Percentiles rank a stretch among this genome's conserved stretches.
These are phyloP conservation scores for Phytophthora citricola DNA, from an alignment of 352 stramenopile genomes.

Conservation along the genomic window DNA sequence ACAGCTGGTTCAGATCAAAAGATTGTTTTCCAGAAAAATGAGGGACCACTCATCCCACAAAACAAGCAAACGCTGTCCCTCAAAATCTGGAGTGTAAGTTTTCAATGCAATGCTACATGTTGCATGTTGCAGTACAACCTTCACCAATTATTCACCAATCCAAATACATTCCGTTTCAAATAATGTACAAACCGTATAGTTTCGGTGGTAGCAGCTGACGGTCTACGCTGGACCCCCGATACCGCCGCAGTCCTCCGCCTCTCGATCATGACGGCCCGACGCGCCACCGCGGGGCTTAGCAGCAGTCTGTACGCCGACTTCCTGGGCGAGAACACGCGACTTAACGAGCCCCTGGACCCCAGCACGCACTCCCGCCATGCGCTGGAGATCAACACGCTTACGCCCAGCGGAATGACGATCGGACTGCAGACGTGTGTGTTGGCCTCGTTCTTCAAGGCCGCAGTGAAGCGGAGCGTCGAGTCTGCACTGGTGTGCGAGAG, in stretches of 20 bases:
- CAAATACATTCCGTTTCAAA: neutral
- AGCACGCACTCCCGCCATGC: conserved; percentile 56
- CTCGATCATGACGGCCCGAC: conserved; percentile 28
- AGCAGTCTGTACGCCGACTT: conserved; percentile 79
- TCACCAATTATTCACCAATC: too few species aligned
- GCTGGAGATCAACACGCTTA: conserved; percentile 58
- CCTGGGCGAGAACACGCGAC: conserved; percentile 53
- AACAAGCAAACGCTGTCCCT: too few species aligned
- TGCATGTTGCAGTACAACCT: neutral
- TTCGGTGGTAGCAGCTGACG: conserved; percentile 9
- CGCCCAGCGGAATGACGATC: conserved; percentile 58
- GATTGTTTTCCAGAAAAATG: too few species aligned
- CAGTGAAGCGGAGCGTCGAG: conserved; percentile 70
- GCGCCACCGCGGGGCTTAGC: conserved; percentile 54
- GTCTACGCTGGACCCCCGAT: neutral
- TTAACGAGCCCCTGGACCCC: conserved; percentile 52
- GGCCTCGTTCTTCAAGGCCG: conserved; percentile 74
- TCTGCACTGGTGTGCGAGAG: conserved; percentile 70
- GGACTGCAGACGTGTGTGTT: conserved; percentile 64
- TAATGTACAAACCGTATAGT: neutral
- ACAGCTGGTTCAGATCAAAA: too few species aligned
- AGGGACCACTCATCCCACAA: too few species aligned
- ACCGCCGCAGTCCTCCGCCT: neutral
- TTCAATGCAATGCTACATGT: neutral
- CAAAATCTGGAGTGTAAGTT: too few species aligned